Percentiles rank a stretch among this genome's conserved stretches.
These are phyloP conservation scores for Fomitopsis pulvina DNA, from an alignment of 768 basidiomycete genomes.

Conservation along the genomic window DNA sequence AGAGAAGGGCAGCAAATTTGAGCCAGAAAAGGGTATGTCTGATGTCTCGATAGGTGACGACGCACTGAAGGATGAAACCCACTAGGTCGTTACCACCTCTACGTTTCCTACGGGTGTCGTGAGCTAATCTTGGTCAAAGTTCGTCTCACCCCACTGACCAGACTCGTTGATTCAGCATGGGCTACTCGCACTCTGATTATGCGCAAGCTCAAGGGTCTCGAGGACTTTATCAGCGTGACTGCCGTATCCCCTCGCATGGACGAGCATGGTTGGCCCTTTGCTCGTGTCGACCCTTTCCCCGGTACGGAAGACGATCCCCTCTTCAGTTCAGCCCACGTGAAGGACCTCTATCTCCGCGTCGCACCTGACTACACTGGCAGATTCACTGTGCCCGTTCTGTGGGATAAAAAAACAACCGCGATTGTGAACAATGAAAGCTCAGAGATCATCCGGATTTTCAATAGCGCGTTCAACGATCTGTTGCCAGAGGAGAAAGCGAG, in stretches of 20 bases:
- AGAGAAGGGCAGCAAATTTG: constrained; percentile 50
- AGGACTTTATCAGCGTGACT: constrained; percentile 71
- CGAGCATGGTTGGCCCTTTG: constrained; percentile 82
- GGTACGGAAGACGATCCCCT: constrained; percentile 74
- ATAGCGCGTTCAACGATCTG: constrained; percentile 73
- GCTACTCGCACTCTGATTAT: constrained; percentile 87
- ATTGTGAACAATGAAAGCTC: constrained; percentile 96
- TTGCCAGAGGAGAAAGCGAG: constrained; percentile 58
- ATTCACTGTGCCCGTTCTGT: constrained; percentile 89
- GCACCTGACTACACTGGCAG: constrained; percentile 67
- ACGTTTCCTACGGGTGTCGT: constrained; percentile 86
- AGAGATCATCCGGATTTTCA: constrained; percentile 94
- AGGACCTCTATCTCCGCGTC: constrained; percentile 79
- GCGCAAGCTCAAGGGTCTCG: constrained; percentile 87
- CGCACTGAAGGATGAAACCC: background rate
- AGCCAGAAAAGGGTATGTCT: constrained; percentile 67
- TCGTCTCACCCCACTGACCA: background rate
- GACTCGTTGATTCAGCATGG: constrained; percentile 54
- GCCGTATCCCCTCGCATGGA: constrained; percentile 87
- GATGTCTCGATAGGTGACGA: background rate
- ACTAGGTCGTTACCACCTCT: constrained; percentile 85
- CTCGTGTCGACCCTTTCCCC: constrained; percentile 57
- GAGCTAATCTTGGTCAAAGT: constrained; percentile 19
- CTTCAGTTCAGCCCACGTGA: constrained; percentile 61
- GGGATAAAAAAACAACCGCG: constrained; percentile 83